Evolutionary conservation across 805 yeast genomes (phyloP).

Genomic region (Myxozyma geophila): DNA sequence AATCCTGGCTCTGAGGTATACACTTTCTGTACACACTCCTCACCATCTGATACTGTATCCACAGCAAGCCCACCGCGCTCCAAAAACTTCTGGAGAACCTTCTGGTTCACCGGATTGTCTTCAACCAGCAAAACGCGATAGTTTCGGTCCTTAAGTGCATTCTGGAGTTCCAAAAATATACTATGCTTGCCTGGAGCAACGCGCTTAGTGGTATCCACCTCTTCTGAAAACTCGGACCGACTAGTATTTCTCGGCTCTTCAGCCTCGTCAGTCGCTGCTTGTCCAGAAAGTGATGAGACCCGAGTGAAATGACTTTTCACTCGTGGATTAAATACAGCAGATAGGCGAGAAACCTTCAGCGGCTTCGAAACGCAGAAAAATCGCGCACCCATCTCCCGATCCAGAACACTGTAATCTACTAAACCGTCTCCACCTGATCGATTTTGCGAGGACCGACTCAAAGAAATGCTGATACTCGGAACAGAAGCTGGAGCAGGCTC

Average conservation of each 20-base stretch:
- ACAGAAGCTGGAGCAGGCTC: constrained; percentile 6
- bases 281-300: not conserved
- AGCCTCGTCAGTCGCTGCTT: not conserved
- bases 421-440: constrained; percentile 5
- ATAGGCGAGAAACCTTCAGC: constrained; percentile 30
- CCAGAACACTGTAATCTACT: constrained; percentile 26
- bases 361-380: constrained; percentile 36
- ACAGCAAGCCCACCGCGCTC: constrained; percentile 42
- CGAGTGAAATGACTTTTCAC: not conserved
- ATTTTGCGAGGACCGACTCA: not conserved
- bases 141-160: constrained; percentile 19
- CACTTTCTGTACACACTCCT: constrained; percentile 41
- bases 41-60: constrained; percentile 44
- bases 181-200: not conserved
- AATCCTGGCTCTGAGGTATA: constrained; percentile 35
- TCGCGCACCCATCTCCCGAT: constrained; percentile 20
- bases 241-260: not conserved
- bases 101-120: constrained; percentile 87
- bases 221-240: not conserved
- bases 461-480: not conserved
- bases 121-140: constrained; percentile 76
- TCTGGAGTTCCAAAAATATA: constrained; percentile 38
- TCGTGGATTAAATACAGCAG: constrained; percentile 22
- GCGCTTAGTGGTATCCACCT: constrained; percentile 1
- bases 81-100: constrained; percentile 63